These are phyloP conservation scores for Sugiyamaella qingdaonensis DNA, from an alignment of 805 yeast species.

Conservation along the genomic window DNA sequence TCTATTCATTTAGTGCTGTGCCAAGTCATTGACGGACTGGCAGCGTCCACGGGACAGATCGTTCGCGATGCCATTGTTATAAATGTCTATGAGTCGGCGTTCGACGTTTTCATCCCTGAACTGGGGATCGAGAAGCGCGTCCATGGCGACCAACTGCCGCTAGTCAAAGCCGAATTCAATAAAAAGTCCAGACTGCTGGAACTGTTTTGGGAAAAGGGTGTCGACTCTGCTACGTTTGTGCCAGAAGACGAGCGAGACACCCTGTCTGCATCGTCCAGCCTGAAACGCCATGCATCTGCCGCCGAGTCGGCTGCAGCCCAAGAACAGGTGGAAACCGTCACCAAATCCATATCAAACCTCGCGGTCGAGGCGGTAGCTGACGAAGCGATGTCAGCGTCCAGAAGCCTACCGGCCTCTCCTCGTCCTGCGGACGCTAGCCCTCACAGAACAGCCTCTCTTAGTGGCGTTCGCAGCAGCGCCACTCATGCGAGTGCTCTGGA, in stretches of 20 bases:
- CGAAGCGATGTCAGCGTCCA: conserved; percentile 18
- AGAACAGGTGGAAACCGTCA: conserved; percentile 10
- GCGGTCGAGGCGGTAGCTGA: conserved; percentile 4
- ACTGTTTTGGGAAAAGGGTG: conserved; percentile 87
- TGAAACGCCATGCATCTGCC: conserved; percentile 70
- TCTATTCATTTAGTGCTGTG: conserved; percentile 82
- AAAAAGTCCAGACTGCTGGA: conserved; percentile 64
- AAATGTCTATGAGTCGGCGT: conserved; percentile 93
- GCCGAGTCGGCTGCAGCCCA: conserved; percentile 65
- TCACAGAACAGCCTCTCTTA: conserved; percentile 26
- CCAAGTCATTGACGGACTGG: conserved; percentile 75
- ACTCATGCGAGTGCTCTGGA: conserved; percentile 40
- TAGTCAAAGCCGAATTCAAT: conserved; percentile 88
- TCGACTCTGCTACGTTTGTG: conserved; percentile 83
- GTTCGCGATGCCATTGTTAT: conserved; percentile 81
- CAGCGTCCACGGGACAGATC: conserved; percentile 63
- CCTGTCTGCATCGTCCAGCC: conserved; percentile 46
- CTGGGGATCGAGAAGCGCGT: conserved; percentile 94
- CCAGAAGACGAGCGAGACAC: conserved; percentile 87
- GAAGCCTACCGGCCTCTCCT: conserved; percentile 33
- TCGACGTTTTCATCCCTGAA: conserved; percentile 88
- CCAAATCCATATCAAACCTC: conserved; percentile 13
- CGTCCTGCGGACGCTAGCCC: conserved; percentile 15
- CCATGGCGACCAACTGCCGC: conserved; percentile 94
- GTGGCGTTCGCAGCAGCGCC: conserved; percentile 19